Evolutionary conservation across 225 moss, liverwort and hornwort species (phyloP), one percentile per base, ranked within the genome.

Genomic region (Takakia lepidozioides): DNA sequence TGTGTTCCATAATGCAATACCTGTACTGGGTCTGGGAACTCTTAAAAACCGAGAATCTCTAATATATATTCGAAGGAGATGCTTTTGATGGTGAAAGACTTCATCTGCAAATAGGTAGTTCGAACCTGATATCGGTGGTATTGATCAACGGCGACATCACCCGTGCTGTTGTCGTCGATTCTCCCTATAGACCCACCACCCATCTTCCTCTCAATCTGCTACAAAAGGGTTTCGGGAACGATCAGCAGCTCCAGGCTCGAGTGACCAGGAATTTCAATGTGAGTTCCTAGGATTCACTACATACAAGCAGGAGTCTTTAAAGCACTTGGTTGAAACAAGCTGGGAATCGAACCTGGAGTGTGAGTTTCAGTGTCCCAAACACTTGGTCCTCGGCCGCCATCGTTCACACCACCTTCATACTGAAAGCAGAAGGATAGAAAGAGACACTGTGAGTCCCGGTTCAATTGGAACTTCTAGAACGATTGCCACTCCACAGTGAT

Each of bases 51-150:
- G n/a, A n/a, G n/a, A n/a, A n/a, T n/a, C n/a, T n/a, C n/a, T n/a
- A n/a, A n/a, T n/a, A n/a, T n/a, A n/a, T n/a, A n/a, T n/a, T n/a
- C n/a, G n/a, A n/a, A n/a, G n/a, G n/a, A n/a, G n/a, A n/a, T n/a
- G n/a, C n/a, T n/a, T n/a, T n/a, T n/a, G n/a, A n/a, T n/a, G n/a
- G n/a, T n/a, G n/a, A n/a, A n/a, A n/a, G n/a, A n/a, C n/a, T n/a
- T n/a, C n/a, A n/a, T n/a, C n/a, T n/a, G n/a, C n/a, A n/a, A n/a
- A n/a, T n/a, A n/a, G n/a, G n/a, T n/a, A n/a, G n/a, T n/a, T n/a
- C n/a, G n/a, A n/a, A 77, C 71, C 73, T 68, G 27, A 23, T 73
- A 82, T 1, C 69, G 69, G 48, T 70, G 51, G 59, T 79, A 82
- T 27, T 67, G 61, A 38, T 86, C 73, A 3, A 37, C 55, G 36